Percentiles rank a stretch among this genome's conserved stretches.
These are phyloP conservation scores for Cystobasidium onofrii DNA, from an alignment of 768 basidiomycete species.

Conservation along the genomic window DNA sequence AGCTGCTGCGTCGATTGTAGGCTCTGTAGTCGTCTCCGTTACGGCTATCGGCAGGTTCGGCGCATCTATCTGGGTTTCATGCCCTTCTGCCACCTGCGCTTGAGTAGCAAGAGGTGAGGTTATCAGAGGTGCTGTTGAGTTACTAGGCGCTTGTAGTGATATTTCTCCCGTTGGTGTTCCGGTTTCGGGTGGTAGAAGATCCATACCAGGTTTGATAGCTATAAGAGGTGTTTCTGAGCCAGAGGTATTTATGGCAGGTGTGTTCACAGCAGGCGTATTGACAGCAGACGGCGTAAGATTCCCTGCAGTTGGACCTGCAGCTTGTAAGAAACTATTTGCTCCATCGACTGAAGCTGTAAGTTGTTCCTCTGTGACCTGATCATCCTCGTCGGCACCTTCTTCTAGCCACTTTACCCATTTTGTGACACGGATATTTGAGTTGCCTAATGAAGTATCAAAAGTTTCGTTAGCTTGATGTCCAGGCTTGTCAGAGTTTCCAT, in stretches of 20 bases:
- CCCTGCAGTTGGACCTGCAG: not conserved
- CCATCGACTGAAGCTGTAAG: conserved; percentile 12
- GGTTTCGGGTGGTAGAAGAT: not conserved
- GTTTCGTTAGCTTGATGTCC: not conserved
- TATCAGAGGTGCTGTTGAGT: not conserved
- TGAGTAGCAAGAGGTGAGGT: not conserved
- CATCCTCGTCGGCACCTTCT: conserved; percentile 13
- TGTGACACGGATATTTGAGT: conserved; percentile 1
- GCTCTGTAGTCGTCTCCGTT: not conserved
- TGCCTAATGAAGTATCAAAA: not conserved
- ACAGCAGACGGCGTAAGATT: not conserved
- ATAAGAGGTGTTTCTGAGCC: not conserved
- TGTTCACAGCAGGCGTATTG: not conserved
- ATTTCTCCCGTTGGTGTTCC: not conserved
- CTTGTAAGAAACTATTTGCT: not conserved
- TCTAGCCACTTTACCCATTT: conserved; percentile 27
- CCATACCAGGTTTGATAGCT: not conserved
- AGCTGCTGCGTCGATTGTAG: not conserved
- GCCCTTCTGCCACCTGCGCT: not conserved
- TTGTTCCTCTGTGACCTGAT: conserved; percentile 26
- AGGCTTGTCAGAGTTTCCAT: too few species aligned
- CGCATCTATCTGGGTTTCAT: not conserved
- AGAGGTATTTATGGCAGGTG: not conserved
- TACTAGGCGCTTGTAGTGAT: not conserved
- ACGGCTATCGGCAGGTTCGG: not conserved